These are phyloP conservation scores for Quaeritorhiza haematococci DNA, from an alignment of 371 early-diverging fungal species.

Conservation along the genomic window DNA sequence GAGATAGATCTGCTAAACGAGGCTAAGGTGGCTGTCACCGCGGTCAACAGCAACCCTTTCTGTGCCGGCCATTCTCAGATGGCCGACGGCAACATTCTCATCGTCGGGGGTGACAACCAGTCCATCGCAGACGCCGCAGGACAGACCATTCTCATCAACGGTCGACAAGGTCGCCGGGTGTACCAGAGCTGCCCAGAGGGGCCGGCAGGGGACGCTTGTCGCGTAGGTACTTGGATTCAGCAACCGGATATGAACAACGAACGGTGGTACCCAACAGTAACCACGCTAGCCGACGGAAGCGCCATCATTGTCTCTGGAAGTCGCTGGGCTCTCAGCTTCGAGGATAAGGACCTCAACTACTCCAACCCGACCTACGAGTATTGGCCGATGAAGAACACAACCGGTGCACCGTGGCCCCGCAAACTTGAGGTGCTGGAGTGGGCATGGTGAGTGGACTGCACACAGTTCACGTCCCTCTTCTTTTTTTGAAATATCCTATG, in stretches of 20 bases:
- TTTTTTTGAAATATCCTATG: not conserved
- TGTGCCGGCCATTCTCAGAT: constrained; percentile 4
- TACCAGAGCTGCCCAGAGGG: not conserved
- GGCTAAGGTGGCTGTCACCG: not conserved
- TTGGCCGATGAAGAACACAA: no score
- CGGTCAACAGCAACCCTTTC: not conserved
- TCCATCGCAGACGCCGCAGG: constrained; percentile 16
- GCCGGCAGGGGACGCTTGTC: not conserved
- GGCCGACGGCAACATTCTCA: constrained; percentile 11
- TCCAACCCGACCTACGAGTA: not conserved
- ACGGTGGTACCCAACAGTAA: constrained; percentile 32
- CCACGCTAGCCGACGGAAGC: constrained; percentile 15
- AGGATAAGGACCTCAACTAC: not conserved
- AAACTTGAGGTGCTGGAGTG: not conserved
- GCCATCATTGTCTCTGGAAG: constrained; percentile 1
- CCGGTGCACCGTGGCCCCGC: no score
- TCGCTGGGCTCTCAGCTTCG: not conserved
- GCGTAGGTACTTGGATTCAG: not conserved
- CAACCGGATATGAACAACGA: not conserved
- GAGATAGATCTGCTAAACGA: not conserved
- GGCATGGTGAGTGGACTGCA: not conserved
- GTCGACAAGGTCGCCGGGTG: not conserved
- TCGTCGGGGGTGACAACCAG: constrained; percentile 21
- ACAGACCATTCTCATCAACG: constrained; percentile 6
- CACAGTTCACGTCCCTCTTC: not conserved